Conservation (phyloP, 169 alveolate genomes). For the Cytauxzoon felis region DNA sequence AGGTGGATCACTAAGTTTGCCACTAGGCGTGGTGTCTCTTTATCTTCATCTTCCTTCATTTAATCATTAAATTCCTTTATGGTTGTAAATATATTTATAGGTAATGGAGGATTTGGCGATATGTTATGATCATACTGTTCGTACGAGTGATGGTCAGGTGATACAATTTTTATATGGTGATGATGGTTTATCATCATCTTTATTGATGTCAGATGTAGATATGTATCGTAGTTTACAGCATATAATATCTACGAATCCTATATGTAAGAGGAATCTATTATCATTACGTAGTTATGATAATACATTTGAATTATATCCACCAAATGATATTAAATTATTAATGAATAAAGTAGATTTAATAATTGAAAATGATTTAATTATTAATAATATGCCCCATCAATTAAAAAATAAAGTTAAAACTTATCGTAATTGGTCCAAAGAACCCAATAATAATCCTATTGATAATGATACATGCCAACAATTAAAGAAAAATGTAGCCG, state of each 20-base stretch:
- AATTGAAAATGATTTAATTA: background rate
- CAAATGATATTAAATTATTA: constrained; percentile 2
- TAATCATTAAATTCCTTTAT: too few species aligned
- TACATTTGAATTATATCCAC: background rate
- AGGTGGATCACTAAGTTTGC: too few species aligned
- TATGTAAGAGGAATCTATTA: background rate
- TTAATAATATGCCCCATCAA: constrained; percentile 29
- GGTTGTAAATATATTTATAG: constrained; percentile 56
- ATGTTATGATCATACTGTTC: constrained; percentile 93
- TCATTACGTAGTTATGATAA: background rate
- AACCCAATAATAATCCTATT: background rate
- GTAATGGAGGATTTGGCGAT: constrained; percentile 95
- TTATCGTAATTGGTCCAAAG: constrained; percentile 15
- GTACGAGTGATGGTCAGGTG: constrained; percentile 92
- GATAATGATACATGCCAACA: constrained; percentile 42
- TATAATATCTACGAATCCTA: constrained; percentile 41
- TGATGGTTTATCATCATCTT: constrained; percentile 92
- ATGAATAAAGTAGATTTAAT: constrained; percentile 5
- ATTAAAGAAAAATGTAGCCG: constrained; percentile 54
- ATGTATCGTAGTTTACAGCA: constrained; percentile 15
- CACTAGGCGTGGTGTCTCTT: too few species aligned
- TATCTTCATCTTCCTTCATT: too few species aligned
- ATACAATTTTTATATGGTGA: constrained; percentile 97
- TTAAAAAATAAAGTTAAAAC: constrained; percentile 34
- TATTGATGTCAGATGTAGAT: constrained; percentile 23